phyloP scores from a whole-genome alignment of 306 rosid genomes.

The Oemleria cerasiformis region DNA sequence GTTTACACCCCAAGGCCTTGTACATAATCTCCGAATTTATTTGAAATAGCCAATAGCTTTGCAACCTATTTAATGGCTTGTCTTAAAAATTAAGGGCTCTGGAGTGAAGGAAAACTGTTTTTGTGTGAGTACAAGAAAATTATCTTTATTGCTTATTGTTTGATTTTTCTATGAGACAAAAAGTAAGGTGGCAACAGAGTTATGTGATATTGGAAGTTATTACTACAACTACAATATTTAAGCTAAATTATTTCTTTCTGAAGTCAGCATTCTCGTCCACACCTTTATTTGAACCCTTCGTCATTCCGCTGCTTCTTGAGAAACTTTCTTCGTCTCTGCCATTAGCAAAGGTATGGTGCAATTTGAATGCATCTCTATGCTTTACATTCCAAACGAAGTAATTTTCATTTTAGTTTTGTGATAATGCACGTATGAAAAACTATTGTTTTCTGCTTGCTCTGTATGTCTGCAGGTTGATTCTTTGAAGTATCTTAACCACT shows the following conservation, averaged over 20 bases:
- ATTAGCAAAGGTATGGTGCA: slow-evolving; percentile 73
- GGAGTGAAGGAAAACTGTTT: slow-evolving; percentile 2
- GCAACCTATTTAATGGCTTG: not conserved
- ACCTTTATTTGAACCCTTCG: slow-evolving; percentile 77
- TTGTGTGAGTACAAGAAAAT: not conserved
- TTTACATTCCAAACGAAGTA: slow-evolving; percentile 13
- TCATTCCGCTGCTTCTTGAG: slow-evolving; percentile 84
- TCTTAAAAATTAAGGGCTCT: not conserved
- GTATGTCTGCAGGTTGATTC: slow-evolving; percentile 71
- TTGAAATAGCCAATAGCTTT: not conserved
- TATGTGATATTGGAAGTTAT: not conserved
- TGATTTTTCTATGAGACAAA: not conserved
- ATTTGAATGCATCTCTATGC: slow-evolving; percentile 19
- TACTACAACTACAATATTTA: slow-evolving; percentile 3
- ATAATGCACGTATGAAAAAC: slow-evolving; percentile 5
- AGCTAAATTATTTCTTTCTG: slow-evolving; percentile 33
- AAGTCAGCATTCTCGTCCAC: slow-evolving; percentile 79
- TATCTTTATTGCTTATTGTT: not conserved
- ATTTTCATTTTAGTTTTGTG: not conserved
- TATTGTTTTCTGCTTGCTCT: slow-evolving; percentile 19
- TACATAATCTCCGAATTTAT: not conserved
- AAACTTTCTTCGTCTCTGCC: slow-evolving; percentile 79
- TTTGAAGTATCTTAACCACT: slow-evolving; percentile 68
- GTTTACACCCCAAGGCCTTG: not conserved
- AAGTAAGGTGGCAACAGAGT: slow-evolving; percentile 8